Percentiles rank a stretch among this genome's conserved stretches.
phyloP scores from a whole-genome alignment of 179 eudicot species.

The Spinacia oleracea region DNA sequence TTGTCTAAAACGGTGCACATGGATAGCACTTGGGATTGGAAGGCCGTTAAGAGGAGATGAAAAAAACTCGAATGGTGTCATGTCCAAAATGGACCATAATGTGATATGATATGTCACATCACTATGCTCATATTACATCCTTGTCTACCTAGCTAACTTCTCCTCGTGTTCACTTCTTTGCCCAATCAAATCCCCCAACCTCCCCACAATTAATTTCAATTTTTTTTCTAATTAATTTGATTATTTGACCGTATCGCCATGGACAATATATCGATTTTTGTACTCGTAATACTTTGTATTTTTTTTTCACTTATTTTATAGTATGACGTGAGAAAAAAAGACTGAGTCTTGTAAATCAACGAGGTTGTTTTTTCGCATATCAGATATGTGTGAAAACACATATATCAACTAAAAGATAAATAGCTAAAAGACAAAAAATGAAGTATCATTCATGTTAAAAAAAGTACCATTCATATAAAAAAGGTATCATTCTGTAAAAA shows the following conservation, averaged over 20 bases:
- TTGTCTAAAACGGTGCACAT: slow-evolving; percentile 24
- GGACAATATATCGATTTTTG: neutral
- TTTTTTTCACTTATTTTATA: neutral
- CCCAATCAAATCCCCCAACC: slow-evolving; percentile 5
- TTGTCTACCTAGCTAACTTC: slow-evolving; percentile 7
- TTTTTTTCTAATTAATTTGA: too few species aligned
- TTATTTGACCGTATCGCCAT: neutral
- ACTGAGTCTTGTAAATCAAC: too few species aligned
- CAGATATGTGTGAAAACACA: too few species aligned
- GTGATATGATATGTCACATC: neutral
- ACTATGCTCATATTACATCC: neutral
- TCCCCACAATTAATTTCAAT: neutral
- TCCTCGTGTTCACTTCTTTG: slow-evolving; percentile 6
- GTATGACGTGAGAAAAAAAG: too few species aligned
- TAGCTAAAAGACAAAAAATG: too few species aligned
- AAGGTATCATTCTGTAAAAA: too few species aligned
- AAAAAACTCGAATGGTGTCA: slow-evolving; percentile 13
- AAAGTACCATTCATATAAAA: too few species aligned
- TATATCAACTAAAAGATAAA: too few species aligned
- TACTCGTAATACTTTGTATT: too few species aligned
- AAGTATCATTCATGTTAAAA: too few species aligned
- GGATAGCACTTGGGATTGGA: slow-evolving; percentile 24
- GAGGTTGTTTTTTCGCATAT: too few species aligned
- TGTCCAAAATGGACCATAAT: too few species aligned
- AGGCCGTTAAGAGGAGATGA: slow-evolving; percentile 20